Base-by-base conservation (phyloP, 2,329 filamentous ascomycete genomes). In the Ophiosphaerella herpotricha region DNA sequence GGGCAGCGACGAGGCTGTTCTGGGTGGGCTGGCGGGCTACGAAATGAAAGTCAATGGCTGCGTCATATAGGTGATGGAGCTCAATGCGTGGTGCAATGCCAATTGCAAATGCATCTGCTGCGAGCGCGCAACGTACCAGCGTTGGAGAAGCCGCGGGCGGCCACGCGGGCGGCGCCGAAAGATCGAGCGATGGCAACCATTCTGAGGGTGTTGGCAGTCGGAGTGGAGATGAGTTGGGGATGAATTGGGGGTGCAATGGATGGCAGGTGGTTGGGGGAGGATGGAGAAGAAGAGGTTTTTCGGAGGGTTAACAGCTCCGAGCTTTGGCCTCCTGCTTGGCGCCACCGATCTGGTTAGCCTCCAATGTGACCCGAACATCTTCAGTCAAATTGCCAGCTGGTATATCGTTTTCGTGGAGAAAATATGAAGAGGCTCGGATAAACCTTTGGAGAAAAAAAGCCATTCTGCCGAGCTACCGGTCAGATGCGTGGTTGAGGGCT, bases 171-270 rank as follows among this genome's bases (percentile, higher is more conserved):
- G 59, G 69, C 70, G 66, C 70, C 69, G 64, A 71, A 70, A 54
- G 69, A 72, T 54, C 70, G 66, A 54, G 71, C 71, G 55, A 73
- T 72, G 63, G 70, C 69, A 72, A 72, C 69, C 70, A 73, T 73
- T 60, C 63, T 72, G 68, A 64, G 55, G 64, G 63, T 67, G 61
- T 61, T 61, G 63, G 60, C 61, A 57, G 54, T 58, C 62, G 56
- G 67, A 69, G 68, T 66, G 68, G 68, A 72, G 69, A 72, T 71
- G 67, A 64, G 63, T 67, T 68, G 67, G 61, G 63, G 67, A 72
- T 72, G 70, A 68, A 69, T 64, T 69, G 63, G 57, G 60, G 64
- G 55, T 65, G 61, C 64, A 68, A 68, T 68, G 63, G 66, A 65
- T 68, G 61, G 54, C 54, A 57, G 57, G 58, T 58, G 57, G 57